A percentile compares a stretch with the other conserved stretches of the same genome.
phyloP scores from a whole-genome alignment of 352 stramenopile genomes.

The Blastocystis sp. region DNA sequence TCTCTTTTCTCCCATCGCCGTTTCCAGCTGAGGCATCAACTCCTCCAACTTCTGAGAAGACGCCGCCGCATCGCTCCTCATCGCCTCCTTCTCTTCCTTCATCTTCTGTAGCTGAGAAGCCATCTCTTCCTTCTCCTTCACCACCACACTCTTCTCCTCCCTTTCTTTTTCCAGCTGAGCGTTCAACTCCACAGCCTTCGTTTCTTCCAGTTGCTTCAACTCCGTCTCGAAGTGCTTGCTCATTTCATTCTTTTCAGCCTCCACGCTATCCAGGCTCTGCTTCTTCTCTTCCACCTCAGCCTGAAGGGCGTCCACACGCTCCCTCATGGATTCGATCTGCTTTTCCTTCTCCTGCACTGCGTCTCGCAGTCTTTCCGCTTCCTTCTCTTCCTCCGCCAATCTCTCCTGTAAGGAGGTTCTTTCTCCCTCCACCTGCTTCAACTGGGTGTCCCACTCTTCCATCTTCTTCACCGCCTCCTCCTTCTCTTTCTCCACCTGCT shows the following conservation, averaged over 20 bases:
- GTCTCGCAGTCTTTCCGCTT: too few species aligned
- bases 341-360: too few species aligned
- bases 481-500: neutral
- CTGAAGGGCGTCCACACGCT: too few species aligned
- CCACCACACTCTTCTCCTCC: too few species aligned
- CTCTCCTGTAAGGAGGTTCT: too few species aligned
- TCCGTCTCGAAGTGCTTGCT: neutral
- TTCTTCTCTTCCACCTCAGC: neutral
- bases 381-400: too few species aligned
- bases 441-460: neutral
- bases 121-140: neutral
- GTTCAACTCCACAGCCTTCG: too few species aligned
- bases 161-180: too few species aligned
- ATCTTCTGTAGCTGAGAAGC: neutral
- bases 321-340: too few species aligned
- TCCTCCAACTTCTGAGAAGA: neutral
- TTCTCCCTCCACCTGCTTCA: neutral
- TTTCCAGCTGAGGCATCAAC: neutral
- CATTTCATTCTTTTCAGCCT: slow-evolving; percentile 5
- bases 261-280: neutral
- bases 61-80: neutral
- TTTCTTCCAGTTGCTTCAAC: neutral
- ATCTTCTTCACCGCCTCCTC: neutral
- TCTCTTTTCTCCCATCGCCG: too few species aligned
- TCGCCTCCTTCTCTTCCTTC: neutral